These are phyloP conservation scores for Pelargonium australe DNA, from an alignment of 441 rosid genomes.

Conservation along the genomic window DNA sequence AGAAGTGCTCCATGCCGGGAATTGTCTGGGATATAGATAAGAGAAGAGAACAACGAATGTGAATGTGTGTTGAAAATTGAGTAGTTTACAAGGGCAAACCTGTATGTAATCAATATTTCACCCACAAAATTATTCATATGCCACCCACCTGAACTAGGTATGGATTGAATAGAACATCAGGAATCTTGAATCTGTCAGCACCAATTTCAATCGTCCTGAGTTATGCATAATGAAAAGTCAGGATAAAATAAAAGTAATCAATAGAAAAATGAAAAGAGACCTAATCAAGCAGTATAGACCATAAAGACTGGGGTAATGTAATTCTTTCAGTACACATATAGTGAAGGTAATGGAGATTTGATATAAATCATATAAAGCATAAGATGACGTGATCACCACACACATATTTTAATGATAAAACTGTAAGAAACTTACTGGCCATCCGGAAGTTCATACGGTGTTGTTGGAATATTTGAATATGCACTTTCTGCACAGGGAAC, in stretches of 20 bases:
- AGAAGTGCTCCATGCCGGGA: conserved; percentile 76
- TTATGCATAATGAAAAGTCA: background rate
- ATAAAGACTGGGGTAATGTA: no score
- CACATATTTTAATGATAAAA: background rate
- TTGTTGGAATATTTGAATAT: conserved; percentile 95
- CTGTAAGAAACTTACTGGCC: conserved; percentile 76
- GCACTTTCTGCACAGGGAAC: conserved; percentile 53
- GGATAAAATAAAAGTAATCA: background rate
- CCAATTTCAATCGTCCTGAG: conserved; percentile 96
- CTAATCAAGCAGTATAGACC: no score
- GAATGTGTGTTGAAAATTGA: background rate
- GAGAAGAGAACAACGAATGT: background rate
- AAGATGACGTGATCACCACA: background rate
- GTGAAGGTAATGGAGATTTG: no score
- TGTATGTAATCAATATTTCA: background rate
- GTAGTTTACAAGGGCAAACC: no score
- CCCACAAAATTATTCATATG: conserved; percentile 5
- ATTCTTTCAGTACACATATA: no score
- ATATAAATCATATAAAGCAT: background rate
- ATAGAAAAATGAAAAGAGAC: no score
- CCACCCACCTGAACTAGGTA: conserved; percentile 64
- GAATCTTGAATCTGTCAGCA: conserved; percentile 92
- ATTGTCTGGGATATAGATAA: conserved; percentile 50
- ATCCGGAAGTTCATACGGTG: conserved; percentile 98
- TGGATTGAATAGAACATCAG: conserved; percentile 94